Conservation (phyloP, 2,329 filamentous ascomycete species). For the Chaetomium strumarium region DNA sequence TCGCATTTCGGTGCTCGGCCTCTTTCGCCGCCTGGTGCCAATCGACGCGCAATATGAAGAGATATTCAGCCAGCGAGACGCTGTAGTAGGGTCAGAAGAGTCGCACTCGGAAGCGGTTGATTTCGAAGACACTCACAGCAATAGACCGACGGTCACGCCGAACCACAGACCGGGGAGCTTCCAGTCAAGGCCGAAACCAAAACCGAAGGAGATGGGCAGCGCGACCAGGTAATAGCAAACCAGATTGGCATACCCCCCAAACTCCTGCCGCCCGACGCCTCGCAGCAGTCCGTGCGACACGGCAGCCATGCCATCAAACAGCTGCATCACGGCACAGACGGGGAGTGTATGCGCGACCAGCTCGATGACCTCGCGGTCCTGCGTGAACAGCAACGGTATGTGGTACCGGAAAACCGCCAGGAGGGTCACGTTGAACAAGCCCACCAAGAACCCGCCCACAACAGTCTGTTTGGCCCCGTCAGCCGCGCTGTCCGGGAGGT, state of each 20-base stretch:
- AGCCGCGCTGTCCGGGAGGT: neutral
- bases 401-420: constrained; percentile 63
- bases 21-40: constrained; percentile 50
- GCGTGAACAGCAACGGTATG: constrained; percentile 74
- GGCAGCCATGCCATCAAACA: constrained; percentile 76
- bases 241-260: constrained; percentile 85
- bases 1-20: constrained; percentile 44
- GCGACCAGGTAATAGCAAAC: constrained; percentile 82
- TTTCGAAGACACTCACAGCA: constrained; percentile 41
- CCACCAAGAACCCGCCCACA: constrained; percentile 61
- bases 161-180: constrained; percentile 75
- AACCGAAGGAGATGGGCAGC: constrained; percentile 73
- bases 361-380: constrained; percentile 61
- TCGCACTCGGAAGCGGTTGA: neutral
- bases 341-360: constrained; percentile 68
- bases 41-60: constrained; percentile 45
- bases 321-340: constrained; percentile 79
- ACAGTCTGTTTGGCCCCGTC: constrained; percentile 42
- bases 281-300: constrained; percentile 80
- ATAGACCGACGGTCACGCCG: constrained; percentile 67
- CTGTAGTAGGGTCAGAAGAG: constrained; percentile 29
- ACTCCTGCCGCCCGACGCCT: constrained; percentile 80
- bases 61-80: constrained; percentile 48
- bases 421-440: constrained; percentile 69
- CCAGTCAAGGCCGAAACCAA: constrained; percentile 73